Evolutionary conservation across 345 rosid species (phyloP), one percentile per base, ranked within the genome.

Genomic region (Euclidium syriacum): DNA sequence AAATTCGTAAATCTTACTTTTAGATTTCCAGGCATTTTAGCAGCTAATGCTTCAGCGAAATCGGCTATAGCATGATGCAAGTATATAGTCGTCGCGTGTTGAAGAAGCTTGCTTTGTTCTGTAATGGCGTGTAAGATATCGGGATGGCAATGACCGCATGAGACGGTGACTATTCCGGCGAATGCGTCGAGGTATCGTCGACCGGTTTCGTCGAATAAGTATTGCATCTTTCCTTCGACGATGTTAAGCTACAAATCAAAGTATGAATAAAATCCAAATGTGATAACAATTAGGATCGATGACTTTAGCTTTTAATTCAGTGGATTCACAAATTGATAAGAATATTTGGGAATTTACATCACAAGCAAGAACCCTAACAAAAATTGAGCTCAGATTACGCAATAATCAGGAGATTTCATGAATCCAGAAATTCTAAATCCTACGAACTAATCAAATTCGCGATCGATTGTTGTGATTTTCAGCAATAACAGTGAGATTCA

Each of bases 141-240:
- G 3, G 95, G 97, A 72, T 94, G 99, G 77, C 99, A 94, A 54
- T 94, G 97, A 29, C 99, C 97, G 38, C 97, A 87, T 0, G 96
- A 94, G 5, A 94, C 96, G 0, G 96, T 87, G 55, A 94, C 97
- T 43, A 90, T 83, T 16, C 97, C 97, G 51, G 99, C 97, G 72
- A 90, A 85, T 6, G 88, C 95, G 65, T 94, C 96, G 7, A 94
- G 75, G 56, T 87, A 94, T 9, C 94, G 71, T 80, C 54, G 76
- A 49, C 99, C 95, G 14, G 17, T 71, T 72, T 94, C 97, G 63
- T 94, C 99, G 70, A 77, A 90, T 83, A 94, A 51, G 60, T 94
- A 94, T 19, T 90, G 97, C 99, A 94, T 94, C 80, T 87, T 94
- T 53, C 98, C 99, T 80, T 94, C 96, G 2, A 90, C 97, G 14